Conservation (phyloP, 805 yeast genomes). For the Ogataea methanolica region DNA sequence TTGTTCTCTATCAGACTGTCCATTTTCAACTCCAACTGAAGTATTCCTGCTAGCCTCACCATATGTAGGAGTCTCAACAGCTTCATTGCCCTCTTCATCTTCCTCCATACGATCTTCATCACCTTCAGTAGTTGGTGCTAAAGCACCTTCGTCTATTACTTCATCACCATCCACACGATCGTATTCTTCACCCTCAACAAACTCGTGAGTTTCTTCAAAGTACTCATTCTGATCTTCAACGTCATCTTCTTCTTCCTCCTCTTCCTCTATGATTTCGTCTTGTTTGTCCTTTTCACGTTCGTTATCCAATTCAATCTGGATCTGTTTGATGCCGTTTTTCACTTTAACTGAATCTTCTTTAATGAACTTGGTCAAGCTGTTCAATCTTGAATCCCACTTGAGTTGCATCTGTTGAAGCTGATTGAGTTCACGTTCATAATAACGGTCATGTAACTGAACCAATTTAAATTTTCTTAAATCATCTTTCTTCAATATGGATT, state of each 20-base stretch:
- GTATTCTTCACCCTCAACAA: neutral
- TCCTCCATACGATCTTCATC: conserved; percentile 7
- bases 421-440: conserved; percentile 20
- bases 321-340: conserved; percentile 6
- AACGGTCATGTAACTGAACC: conserved; percentile 24
- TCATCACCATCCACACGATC: too few species aligned
- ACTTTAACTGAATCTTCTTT: conserved; percentile 17
- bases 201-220: neutral
- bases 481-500: conserved; percentile 15
- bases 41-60: too few species aligned
- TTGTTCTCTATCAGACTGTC: too few species aligned
- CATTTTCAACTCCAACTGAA: too few species aligned
- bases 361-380: conserved; percentile 18
- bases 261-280: conserved; percentile 12
- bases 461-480: conserved; percentile 25
- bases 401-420: conserved; percentile 17
- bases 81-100: conserved; percentile 4
- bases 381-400: conserved; percentile 27
- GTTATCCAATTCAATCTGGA: conserved; percentile 10
- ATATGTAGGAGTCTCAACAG: neutral
- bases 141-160: too few species aligned
- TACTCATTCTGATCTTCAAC: conserved; percentile 7
- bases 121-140: neutral
- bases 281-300: conserved; percentile 11
- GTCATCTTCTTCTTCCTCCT: conserved; percentile 12